Evolutionary conservation across 78 protist genomes (phyloP).

Genomic region (Dictyostelium citrinum): DNA sequence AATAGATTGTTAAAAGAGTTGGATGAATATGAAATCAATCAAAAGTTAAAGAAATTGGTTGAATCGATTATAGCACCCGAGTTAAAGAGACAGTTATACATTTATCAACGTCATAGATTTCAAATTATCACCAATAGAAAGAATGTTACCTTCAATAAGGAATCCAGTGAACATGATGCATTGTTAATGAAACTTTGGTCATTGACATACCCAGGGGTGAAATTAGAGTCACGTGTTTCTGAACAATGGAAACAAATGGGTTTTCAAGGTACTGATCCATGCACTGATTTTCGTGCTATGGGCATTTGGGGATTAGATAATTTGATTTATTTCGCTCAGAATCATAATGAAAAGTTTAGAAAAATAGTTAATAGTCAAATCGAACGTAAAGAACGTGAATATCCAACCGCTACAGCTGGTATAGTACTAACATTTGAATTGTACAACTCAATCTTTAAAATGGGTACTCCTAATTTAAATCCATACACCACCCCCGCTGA

Average conservation of each 20-base stretch:
- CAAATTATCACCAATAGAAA: constrained; percentile 31
- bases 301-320: constrained; percentile 77
- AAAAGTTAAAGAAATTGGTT: background rate
- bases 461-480: background rate
- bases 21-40: constrained; percentile 30
- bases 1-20: background rate
- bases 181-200: constrained; percentile 53
- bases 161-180: constrained; percentile 44
- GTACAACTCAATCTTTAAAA: constrained; percentile 8
- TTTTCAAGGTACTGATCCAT: constrained; percentile 72
- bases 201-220: constrained; percentile 36
- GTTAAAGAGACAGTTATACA: constrained; percentile 28
- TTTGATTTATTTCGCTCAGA: constrained; percentile 59
- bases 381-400: constrained; percentile 61
- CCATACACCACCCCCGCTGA: background rate
- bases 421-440: constrained; percentile 11
- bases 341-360: constrained; percentile 49
- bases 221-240: constrained; percentile 27
- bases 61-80: constrained; percentile 36
- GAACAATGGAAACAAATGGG: constrained; percentile 77
- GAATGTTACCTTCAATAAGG: constrained; percentile 10
- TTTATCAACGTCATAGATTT: constrained; percentile 42
- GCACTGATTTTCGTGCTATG: constrained; percentile 71
- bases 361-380: constrained; percentile 22
- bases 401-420: constrained; percentile 71